Conservation (phyloP, 768 basidiomycete species). For the Porphyrellus cyaneotinctus region DNA sequence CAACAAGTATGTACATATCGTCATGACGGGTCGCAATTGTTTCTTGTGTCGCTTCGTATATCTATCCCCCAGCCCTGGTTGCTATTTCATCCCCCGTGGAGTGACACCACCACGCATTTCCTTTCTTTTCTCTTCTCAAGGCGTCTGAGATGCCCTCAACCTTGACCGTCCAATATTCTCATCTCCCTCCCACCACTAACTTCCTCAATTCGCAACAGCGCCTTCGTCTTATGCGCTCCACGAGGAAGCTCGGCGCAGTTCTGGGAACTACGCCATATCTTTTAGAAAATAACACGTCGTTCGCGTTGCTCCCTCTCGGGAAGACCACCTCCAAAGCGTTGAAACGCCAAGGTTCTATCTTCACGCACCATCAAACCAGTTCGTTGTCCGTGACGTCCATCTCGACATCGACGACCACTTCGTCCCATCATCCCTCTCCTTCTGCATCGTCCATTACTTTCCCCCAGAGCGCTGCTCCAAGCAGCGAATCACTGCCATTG, state of each 20-base stretch:
- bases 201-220: constrained; percentile 30
- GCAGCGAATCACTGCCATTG: constrained; percentile 5
- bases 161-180: constrained; percentile 14
- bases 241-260: constrained; percentile 34
- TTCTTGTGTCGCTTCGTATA: constrained; percentile 1
- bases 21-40: constrained; percentile 4
- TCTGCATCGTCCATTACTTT: constrained; percentile 19
- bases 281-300: constrained; percentile 25
- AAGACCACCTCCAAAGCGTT: constrained; percentile 15
- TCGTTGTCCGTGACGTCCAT: constrained; percentile 22
- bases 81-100: constrained; percentile 3
- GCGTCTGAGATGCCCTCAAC: constrained; percentile 23
- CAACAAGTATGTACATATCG: constrained; percentile 11
- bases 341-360: constrained; percentile 34
- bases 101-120: background rate
- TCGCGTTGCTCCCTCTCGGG: constrained; percentile 22
- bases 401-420: constrained; percentile 7
- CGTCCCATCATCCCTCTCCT: constrained; percentile 8
- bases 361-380: constrained; percentile 19
- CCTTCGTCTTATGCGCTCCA: constrained; percentile 34
- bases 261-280: constrained; percentile 36
- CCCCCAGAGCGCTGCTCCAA: constrained; percentile 1
- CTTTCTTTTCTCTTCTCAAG: background rate
- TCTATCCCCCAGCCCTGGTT: background rate
- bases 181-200: constrained; percentile 36